Base-by-base conservation (phyloP, 768 basidiomycete species). In the Boletus rex-veris region DNA sequence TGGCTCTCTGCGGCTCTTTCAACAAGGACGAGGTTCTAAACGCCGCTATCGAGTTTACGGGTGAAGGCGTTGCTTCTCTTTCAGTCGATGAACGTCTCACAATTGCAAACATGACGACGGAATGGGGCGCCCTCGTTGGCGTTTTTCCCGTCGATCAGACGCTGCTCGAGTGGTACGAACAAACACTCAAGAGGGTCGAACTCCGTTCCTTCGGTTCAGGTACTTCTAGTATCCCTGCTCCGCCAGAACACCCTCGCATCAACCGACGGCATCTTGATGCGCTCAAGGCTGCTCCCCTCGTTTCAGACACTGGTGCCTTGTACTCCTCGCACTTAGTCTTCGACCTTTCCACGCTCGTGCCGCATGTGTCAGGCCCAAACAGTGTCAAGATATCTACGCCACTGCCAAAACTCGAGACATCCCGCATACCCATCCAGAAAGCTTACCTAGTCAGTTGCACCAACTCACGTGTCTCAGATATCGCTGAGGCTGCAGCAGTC, bases 51-150 rank as follows among this genome's bases (percentile, higher is more conserved):
- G 97, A 99, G 70, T 99, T 99, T 69, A 85, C 86, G 0, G 97
- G 97, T 11, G 86, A 90, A 33, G 97, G 97, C 24, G 79, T 98
- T 10, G 66, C 80, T 16, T 78, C 83, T 16, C 76, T 99, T 45
- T 73, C 82, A 5, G 81, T 99, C 50, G 96, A 99, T 65, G 95
- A 98, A 62, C 83, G 97, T 39, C 78, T 99, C 43, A 95, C 96
- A 0, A 98, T 98, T 60, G 78, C 94, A n/a, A 98, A 99, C 71
- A 99, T 98, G 97, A 98, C 97, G 6, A 98, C 97, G 30, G 97
- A 99, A 71, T 99, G 97, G 97, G 97, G 97, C 41, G 97, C 97
- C 3, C 81, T 99, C 3, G 94, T 84, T 8, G 97, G 97, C 31
- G 84, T 97, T 7, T 98, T 99, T 76, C 95, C 96, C 0, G 86